Evolutionary conservation across 2,329 filamentous ascomycete species (phyloP), one percentile per base, ranked within the genome.

Genomic region (Reticulascus tulasneorum): DNA sequence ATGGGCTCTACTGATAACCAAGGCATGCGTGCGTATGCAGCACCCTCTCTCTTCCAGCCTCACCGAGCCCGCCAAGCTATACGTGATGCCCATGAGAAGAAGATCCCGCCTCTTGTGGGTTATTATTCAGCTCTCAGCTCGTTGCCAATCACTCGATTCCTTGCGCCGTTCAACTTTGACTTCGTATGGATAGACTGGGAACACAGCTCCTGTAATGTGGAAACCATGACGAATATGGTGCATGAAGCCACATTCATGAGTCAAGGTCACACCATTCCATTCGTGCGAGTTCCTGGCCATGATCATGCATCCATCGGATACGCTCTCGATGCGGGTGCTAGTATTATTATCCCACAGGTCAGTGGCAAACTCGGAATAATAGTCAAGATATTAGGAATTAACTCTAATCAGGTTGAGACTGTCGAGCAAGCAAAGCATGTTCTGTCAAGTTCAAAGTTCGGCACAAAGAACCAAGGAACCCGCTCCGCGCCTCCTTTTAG

Each of bases 211-310:
- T 67, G 61, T 46, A 58, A 60, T 33, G 56, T 67, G 18, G 66
- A 70, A 50, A 69, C 65, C 10, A 70, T 70, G 66, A 69, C 64
- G 3, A 60, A 24, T 24, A 65, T 69, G 51, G 64, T 69, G 1
- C 64, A 68, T 38, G 64, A 67, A 28, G 47, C 63, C 38, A 60
- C 63, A 39, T 67, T 67, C 44, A 59, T 68, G 53, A 65, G 61
- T 46, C 54, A 61, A 10, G 67, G 66, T 5, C 56, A 49, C 33
- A 66, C 59, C 5, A 64, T 67, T 29, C 63, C 67, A 6, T 63
- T 61, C 26, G 66, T 69, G 23, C 53, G 65, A 13, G 55, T 70
- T 8, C 62, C 64, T 2, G 62, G 64, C 15, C 64, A 69, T 39
- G 64, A 67, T 29, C 66, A 70, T 46, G 63, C 62, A 7, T 48